Evolutionary conservation across 2,329 filamentous ascomycete species (phyloP).

Genomic region (Aspergillus thermomutatus): DNA sequence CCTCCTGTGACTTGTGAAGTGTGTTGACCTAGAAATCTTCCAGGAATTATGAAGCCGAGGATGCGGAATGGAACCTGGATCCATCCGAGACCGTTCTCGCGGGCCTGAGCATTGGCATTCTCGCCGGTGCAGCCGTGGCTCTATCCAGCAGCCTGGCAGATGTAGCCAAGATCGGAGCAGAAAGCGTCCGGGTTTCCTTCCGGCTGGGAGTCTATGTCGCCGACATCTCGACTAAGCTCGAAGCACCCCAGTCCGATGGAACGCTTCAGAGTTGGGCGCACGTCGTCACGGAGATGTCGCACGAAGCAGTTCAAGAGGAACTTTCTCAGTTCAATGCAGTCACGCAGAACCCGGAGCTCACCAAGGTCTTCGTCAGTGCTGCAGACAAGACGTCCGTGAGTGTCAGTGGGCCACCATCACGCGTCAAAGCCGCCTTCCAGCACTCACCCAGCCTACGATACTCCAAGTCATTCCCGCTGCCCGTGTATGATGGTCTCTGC

Average conservation of each 20-base stretch:
- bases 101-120: conserved; percentile 46
- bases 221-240: conserved; percentile 41
- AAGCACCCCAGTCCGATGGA: conserved; percentile 30
- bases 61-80: conserved; percentile 20
- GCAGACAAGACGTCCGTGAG: conserved; percentile 16
- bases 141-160: conserved; percentile 40
- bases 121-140: conserved; percentile 43
- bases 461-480: conserved; percentile 16
- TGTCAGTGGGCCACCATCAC: conserved; percentile 23
- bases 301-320: conserved; percentile 8
- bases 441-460: conserved; percentile 12
- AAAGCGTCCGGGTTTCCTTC: conserved; percentile 45
- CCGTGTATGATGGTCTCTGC: conserved; percentile 22
- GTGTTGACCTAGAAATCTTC: no score
- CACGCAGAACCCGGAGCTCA: conserved; percentile 10
- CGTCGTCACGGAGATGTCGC: conserved; percentile 6
- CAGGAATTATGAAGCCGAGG: conserved; percentile 30
- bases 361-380: conserved; percentile 20
- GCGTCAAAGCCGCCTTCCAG: conserved; percentile 15
- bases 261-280: conserved; percentile 10
- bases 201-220: conserved; percentile 45
- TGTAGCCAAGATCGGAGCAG: conserved; percentile 40
- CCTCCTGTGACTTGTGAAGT: no score
- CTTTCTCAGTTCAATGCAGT: conserved; percentile 5
- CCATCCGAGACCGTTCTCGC: conserved; percentile 29